A percentile compares a stretch with the other conserved stretches of the same genome.
These are phyloP conservation scores for Ganoderma resinaceum DNA, from an alignment of 1,284 basidiomycete species.

Conservation along the genomic window DNA sequence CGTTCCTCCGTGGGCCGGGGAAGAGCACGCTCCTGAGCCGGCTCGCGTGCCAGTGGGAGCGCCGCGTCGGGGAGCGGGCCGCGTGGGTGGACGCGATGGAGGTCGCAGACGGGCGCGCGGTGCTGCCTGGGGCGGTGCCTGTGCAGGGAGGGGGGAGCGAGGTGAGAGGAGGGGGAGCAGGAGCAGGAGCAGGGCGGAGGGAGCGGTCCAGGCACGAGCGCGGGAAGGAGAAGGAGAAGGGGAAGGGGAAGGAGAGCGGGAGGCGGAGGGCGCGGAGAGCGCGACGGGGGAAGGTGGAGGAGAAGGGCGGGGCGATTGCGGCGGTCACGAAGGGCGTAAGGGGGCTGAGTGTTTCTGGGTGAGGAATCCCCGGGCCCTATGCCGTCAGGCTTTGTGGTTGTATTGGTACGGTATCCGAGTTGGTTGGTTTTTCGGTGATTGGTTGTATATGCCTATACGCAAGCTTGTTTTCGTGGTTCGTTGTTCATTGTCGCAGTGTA, in stretches of 20 bases:
- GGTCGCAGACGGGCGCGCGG: constrained; percentile 9
- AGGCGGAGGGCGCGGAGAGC: neutral
- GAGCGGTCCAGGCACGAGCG: too few relatives aligned
- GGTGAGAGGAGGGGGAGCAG: neutral
- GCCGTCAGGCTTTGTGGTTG: too few relatives aligned
- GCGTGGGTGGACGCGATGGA: constrained; percentile 26
- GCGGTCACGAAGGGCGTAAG: neutral
- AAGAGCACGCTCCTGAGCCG: constrained; percentile 21
- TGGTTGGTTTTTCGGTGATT: too few relatives aligned
- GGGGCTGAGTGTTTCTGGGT: neutral
- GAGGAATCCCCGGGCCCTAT: too few relatives aligned
- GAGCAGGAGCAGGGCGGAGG: neutral
- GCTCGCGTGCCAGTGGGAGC: constrained; percentile 30
- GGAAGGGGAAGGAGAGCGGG: too few relatives aligned
- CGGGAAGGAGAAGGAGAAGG: neutral
- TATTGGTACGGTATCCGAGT: too few relatives aligned
- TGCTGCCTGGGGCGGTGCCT: neutral
- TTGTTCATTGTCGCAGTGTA: too few relatives aligned
- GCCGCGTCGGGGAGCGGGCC: constrained; percentile 2
- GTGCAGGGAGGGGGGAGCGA: neutral
- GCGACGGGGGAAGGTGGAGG: too few relatives aligned
- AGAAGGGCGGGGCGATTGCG: neutral
- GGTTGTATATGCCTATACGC: neutral
- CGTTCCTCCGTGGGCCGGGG: constrained; percentile 28
- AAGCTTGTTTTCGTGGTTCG: neutral